phyloP scores from a whole-genome alignment of 805 yeast species.

The Spathaspora sp. region DNA sequence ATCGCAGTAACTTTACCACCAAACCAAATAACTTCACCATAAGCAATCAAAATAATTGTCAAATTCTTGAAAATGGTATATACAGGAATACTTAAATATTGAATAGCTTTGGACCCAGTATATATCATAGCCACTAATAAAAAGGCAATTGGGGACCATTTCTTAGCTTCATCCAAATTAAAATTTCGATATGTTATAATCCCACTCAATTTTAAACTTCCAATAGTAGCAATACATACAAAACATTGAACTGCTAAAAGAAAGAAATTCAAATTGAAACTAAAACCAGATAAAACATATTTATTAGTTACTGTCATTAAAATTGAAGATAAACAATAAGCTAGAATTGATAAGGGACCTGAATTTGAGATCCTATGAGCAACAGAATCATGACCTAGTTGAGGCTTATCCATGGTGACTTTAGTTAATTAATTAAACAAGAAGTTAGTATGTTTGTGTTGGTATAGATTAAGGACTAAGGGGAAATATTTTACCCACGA shows the following conservation, averaged over 20 bases:
- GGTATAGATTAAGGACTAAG: too few species aligned
- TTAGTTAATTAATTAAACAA: conserved; percentile 9
- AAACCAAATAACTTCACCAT: conserved; percentile 97
- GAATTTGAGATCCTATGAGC: conserved; percentile 41
- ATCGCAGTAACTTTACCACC: conserved; percentile 87
- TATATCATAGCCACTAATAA: conserved; percentile 90
- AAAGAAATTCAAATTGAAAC: conserved; percentile 79
- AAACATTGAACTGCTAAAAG: conserved; percentile 83
- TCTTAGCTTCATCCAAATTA: conserved; percentile 83
- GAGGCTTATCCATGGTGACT: conserved; percentile 32
- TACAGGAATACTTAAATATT: conserved; percentile 87
- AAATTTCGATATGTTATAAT: conserved; percentile 83
- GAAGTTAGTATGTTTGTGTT: too few species aligned
- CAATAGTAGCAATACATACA: conserved; percentile 75
- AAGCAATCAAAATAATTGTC: conserved; percentile 94
- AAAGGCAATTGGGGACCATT: conserved; percentile 93
- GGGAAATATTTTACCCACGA: too few species aligned
- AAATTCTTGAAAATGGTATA: conserved; percentile 97
- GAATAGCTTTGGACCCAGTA: conserved; percentile 93
- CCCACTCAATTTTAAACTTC: conserved; percentile 67
- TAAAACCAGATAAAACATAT: conserved; percentile 76
- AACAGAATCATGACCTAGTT: conserved; percentile 24
- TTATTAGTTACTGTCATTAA: conserved; percentile 97
- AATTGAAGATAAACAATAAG: conserved; percentile 91
- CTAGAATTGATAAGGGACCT: conserved; percentile 65